Percentiles rank a stretch among this genome's conserved stretches.
Conservation (phyloP, 345 rosid genomes). For the Excoecaria agallocha region DNA sequence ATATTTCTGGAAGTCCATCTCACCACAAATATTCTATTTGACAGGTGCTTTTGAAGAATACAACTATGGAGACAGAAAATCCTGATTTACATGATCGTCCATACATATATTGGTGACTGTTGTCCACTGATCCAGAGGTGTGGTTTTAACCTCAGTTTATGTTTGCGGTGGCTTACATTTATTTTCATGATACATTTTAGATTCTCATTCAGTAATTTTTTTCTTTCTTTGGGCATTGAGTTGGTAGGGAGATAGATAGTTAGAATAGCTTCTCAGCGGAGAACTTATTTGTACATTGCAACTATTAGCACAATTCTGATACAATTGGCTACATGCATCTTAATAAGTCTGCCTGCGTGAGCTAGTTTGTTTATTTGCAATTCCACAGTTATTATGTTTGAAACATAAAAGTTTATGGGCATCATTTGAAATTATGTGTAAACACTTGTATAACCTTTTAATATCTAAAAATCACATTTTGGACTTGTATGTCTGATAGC, state of each 20-base stretch:
- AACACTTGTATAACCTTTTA: no score
- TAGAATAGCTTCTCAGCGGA: neutral
- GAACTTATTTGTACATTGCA: neutral
- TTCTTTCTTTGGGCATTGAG: neutral
- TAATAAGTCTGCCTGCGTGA: neutral
- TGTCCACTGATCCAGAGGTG: no score
- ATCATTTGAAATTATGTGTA: no score
- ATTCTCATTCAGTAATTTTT: neutral
- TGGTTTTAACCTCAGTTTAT: no score
- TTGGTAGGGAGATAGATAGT: neutral
- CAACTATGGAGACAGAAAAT: conserved; percentile 97
- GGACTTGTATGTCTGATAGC: no score
- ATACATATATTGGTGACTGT: no score
- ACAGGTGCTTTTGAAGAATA: conserved; percentile 96
- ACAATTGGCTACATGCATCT: neutral
- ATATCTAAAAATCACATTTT: no score
- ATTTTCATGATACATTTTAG: no score
- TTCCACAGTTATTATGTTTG: no score
- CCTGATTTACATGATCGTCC: no score
- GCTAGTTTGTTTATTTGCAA: neutral
- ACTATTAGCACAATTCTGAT: neutral
- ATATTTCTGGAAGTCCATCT: conserved; percentile 3
- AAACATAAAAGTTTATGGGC: no score
- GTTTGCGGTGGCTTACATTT: no score
- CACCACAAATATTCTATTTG: conserved; percentile 10